These are phyloP conservation scores for Pythium aquatile DNA, from an alignment of 352 stramenopile genomes.

Conservation along the genomic window DNA sequence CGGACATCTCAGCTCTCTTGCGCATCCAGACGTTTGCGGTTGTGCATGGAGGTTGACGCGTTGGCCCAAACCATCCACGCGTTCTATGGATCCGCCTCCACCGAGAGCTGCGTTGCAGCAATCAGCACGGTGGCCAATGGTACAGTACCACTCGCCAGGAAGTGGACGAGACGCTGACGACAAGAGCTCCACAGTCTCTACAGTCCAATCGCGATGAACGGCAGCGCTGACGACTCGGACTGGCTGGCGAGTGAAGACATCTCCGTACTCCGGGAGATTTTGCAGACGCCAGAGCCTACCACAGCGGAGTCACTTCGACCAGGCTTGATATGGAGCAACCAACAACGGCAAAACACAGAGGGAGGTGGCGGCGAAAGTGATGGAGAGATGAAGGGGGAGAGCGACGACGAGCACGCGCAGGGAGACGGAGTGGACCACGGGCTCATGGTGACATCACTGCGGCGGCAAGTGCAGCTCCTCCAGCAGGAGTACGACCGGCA, in stretches of 20 bases:
- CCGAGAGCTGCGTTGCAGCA: neutral
- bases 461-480: slow-evolving; percentile 15
- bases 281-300: slow-evolving; percentile 2
- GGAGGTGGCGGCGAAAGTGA: neutral
- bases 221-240: neutral
- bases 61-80: too few relatives aligned
- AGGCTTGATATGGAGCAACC: neutral
- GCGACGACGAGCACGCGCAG: neutral
- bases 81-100: neutral
- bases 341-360: neutral
- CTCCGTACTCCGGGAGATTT: slow-evolving; percentile 3
- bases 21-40: neutral
- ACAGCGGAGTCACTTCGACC: neutral
- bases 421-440: neutral
- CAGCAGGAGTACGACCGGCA: slow-evolving; percentile 17
- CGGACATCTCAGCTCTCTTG: neutral
- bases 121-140: neutral
- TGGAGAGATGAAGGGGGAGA: neutral
- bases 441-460: neutral
- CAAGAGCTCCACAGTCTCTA: neutral
- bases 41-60: too few relatives aligned
- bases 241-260: slow-evolving; percentile 18
- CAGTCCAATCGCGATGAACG: neutral
- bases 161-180: neutral
- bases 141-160: too few relatives aligned